Evolutionary conservation across 177 flowering plant species (phyloP).

Genomic region (Vitis hybrid): DNA sequence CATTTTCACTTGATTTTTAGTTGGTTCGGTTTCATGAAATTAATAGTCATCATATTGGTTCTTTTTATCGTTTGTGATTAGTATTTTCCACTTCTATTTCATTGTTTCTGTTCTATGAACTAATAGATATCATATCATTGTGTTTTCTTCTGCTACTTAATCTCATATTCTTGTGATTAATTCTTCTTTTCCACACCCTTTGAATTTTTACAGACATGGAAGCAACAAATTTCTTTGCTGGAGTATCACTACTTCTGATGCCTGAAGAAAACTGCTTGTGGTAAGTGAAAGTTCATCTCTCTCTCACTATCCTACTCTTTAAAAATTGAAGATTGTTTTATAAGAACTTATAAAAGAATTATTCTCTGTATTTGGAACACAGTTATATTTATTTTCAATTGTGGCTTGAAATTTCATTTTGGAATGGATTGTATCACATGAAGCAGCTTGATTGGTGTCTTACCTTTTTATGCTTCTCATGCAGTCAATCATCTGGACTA

Average conservation of each 20-base stretch:
- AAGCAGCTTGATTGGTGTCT: constrained; percentile 10
- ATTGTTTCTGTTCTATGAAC: too few species aligned
- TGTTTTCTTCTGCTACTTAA: too few species aligned
- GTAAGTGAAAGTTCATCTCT: constrained; percentile 42
- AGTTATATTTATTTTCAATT: background rate
- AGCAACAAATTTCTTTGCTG: constrained; percentile 99
- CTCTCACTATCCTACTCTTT: too few species aligned
- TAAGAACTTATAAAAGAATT: background rate
- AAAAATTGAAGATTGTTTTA: constrained; percentile 59
- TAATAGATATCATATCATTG: too few species aligned
- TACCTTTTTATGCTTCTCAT: constrained; percentile 29
- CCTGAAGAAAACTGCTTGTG: constrained; percentile 99
- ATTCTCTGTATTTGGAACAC: too few species aligned
- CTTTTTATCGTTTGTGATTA: too few species aligned
- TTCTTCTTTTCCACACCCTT: too few species aligned
- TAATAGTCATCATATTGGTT: too few species aligned
- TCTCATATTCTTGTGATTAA: too few species aligned
- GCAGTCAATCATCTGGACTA: constrained; percentile 98
- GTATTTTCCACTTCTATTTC: too few species aligned
- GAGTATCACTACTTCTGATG: constrained; percentile 87
- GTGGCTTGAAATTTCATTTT: background rate
- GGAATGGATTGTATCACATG: background rate
- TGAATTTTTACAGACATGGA: constrained; percentile 29
- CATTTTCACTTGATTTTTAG: too few species aligned
- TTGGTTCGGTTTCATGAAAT: too few species aligned